These are phyloP conservation scores for Erodium moschatum DNA, from an alignment of 441 rosid genomes.

Conservation along the genomic window DNA sequence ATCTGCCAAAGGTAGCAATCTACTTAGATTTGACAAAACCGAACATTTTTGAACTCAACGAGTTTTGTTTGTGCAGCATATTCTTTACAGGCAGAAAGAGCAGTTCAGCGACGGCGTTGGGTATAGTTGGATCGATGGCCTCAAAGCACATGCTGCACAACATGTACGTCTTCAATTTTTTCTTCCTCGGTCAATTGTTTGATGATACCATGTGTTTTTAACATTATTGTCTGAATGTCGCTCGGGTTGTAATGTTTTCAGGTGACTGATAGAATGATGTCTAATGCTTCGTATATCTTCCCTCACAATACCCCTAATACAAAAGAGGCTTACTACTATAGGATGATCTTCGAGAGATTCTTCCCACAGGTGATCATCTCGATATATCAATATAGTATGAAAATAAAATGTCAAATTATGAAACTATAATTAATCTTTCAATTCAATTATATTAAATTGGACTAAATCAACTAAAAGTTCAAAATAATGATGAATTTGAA, in stretches of 20 bases:
- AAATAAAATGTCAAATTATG: no score
- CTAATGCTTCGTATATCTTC: constrained; percentile 65
- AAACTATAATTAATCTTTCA: no score
- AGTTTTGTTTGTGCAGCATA: constrained; percentile 38
- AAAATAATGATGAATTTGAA: no score
- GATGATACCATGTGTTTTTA: no score
- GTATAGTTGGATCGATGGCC: constrained; percentile 91
- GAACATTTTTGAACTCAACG: neutral
- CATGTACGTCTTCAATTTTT: constrained; percentile 33
- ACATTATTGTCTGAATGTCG: no score
- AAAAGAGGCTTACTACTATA: constrained; percentile 82
- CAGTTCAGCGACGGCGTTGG: constrained; percentile 98
- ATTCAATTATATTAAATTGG: no score
- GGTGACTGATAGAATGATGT: constrained; percentile 77
- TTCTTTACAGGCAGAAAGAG: constrained; percentile 84
- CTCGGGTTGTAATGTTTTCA: constrained; percentile 21
- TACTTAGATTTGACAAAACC: no score
- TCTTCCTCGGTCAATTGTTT: neutral
- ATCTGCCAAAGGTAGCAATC: constrained; percentile 53
- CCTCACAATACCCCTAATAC: constrained; percentile 80
- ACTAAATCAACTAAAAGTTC: no score
- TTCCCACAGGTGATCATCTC: constrained; percentile 56
- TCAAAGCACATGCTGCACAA: constrained; percentile 67
- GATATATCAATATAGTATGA: no score
- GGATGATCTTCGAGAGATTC: constrained; percentile 77